A percentile compares a stretch with the other conserved stretches of the same genome.
Evolutionary conservation across 2,329 filamentous ascomycete genomes (phyloP).

Genomic region (Botryotinia globosa): DNA sequence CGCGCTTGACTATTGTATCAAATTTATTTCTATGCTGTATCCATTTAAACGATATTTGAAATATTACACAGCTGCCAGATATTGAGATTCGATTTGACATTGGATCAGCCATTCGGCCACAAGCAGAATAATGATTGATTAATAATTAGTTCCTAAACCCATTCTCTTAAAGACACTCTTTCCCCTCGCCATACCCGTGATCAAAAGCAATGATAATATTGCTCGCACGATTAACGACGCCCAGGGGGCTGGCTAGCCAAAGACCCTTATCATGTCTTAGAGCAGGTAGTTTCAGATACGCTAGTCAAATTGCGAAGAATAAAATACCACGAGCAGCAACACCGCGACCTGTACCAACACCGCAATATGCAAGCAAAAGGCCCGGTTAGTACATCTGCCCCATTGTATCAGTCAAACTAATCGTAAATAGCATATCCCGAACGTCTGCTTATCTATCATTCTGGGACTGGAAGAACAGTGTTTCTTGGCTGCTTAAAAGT

Average conservation of each 20-base stretch:
- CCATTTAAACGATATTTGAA: background rate
- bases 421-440: constrained; percentile 49
- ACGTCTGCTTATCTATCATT: constrained; percentile 70
- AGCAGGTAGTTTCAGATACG: background rate
- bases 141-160: background rate
- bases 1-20: background rate
- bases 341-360: background rate
- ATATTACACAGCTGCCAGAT: background rate
- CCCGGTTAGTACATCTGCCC: background rate
- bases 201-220: constrained; percentile 2
- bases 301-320: background rate
- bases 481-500: constrained; percentile 70
- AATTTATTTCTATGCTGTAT: background rate
- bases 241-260: background rate
- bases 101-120: background rate
- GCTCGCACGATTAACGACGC: background rate
- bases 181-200: background rate
- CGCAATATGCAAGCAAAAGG: constrained; percentile 19
- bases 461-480: constrained; percentile 63
- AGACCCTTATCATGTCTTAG: background rate
- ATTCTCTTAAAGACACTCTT: background rate
- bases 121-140: constrained; percentile 2
- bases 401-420: background rate
- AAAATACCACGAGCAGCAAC: background rate
- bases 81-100: background rate